Percentiles rank a stretch among this genome's conserved stretches.
Evolutionary conservation across 164 flowering plant species (phyloP).

Genomic region (Annona squamosa): DNA sequence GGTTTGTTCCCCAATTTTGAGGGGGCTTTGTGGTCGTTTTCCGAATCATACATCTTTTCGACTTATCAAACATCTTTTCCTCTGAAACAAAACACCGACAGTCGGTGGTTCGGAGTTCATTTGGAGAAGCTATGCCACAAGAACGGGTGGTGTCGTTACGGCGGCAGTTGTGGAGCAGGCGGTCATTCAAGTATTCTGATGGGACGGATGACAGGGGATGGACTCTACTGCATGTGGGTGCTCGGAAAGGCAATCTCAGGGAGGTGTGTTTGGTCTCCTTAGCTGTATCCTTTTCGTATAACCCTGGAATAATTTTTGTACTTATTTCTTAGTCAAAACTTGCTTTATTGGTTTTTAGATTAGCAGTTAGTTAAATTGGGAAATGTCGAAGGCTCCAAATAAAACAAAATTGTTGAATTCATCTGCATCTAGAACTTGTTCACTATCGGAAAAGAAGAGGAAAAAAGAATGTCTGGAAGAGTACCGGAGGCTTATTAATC

Average conservation of each 20-base stretch:
- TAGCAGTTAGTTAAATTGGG: no score
- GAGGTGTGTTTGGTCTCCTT: constrained; percentile 32
- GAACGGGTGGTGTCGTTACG: constrained; percentile 24
- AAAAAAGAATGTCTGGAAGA: no score
- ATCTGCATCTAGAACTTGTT: no score
- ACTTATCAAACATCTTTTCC: neutral
- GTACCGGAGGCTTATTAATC: no score
- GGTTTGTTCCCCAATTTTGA: neutral
- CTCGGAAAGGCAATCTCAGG: constrained; percentile 77
- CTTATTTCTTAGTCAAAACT: no score
- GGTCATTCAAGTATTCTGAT: constrained; percentile 29
- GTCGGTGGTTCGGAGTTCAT: neutral
- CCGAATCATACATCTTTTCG: neutral
- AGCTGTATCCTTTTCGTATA: no score
- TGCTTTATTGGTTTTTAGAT: no score
- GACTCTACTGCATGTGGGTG: constrained; percentile 82
- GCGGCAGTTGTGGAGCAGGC: constrained; percentile 41
- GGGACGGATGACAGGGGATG: constrained; percentile 90
- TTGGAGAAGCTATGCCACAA: constrained; percentile 23
- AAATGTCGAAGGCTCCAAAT: no score
- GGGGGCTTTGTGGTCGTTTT: neutral
- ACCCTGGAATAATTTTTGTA: no score
- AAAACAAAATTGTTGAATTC: no score
- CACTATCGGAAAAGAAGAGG: no score
- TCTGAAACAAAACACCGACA: neutral